Evolutionary conservation across 2,329 filamentous ascomycete genomes (phyloP).

Genomic region (Nemania bipapillata): DNA sequence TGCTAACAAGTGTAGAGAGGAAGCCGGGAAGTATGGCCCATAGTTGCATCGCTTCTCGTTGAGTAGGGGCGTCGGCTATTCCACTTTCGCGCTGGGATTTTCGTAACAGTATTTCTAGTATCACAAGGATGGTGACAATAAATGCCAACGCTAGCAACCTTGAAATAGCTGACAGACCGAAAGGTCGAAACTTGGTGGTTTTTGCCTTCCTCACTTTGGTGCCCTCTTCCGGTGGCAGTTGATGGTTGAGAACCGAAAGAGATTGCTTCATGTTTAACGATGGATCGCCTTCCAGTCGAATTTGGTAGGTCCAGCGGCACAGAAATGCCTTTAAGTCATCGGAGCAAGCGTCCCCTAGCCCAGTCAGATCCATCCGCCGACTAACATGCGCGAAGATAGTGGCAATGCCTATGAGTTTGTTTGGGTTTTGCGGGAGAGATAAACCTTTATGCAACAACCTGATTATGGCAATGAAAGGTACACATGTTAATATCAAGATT

Average conservation of each 20-base stretch:
- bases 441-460: not conserved
- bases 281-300: not conserved
- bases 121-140: not conserved
- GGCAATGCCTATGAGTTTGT: not conserved
- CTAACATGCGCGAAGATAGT: not conserved
- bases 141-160: not conserved
- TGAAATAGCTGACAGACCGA: not conserved
- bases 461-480: not conserved
- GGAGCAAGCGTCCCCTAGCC: not conserved
- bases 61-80: not conserved
- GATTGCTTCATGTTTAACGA: not conserved
- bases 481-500: not conserved
- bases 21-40: not conserved
- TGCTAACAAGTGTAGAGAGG: not conserved
- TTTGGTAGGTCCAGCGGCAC: not conserved
- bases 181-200: not conserved
- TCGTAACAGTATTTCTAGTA: not conserved
- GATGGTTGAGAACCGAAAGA: not conserved
- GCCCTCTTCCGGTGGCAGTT: not conserved
- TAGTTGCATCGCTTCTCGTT: not conserved
- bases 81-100: not conserved
- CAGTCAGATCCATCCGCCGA: not conserved
- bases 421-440: not conserved
- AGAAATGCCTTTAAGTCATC: not conserved
- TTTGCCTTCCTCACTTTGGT: not conserved